phyloP scores from a whole-genome alignment of 768 basidiomycete species.

The Tricholoma bakamatsutake region DNA sequence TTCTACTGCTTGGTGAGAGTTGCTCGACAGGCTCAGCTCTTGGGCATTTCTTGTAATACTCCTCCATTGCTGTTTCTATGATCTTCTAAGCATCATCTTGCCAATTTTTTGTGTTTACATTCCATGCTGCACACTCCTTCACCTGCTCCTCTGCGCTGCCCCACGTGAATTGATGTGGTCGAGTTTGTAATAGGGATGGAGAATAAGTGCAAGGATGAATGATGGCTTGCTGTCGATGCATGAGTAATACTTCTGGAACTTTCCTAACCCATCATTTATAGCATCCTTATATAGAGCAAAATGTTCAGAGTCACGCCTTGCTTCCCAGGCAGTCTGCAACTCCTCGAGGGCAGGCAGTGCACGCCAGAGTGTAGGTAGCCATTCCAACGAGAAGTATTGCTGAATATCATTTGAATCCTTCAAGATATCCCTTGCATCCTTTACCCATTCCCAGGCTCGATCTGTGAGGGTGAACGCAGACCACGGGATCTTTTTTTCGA shows the following conservation, averaged over 20 bases:
- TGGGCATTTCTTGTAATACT: neutral
- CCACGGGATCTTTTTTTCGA: constrained; percentile 11
- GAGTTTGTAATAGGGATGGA: too few species aligned
- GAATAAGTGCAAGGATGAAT: constrained; percentile 18
- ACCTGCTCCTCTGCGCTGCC: constrained; percentile 21
- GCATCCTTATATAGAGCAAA: constrained; percentile 14
- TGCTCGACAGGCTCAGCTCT: neutral
- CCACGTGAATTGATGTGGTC: constrained; percentile 20
- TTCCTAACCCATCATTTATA: constrained; percentile 16
- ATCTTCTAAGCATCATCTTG: neutral
- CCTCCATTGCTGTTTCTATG: neutral
- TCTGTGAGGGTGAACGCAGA: constrained; percentile 3
- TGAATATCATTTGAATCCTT: neutral
- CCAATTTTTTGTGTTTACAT: too few species aligned
- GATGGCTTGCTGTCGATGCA: constrained; percentile 13
- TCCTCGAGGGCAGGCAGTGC: neutral
- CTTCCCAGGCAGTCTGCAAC: too few species aligned
- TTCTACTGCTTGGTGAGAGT: neutral
- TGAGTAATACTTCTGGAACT: constrained; percentile 19
- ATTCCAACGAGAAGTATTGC: neutral
- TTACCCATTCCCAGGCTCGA: constrained; percentile 7
- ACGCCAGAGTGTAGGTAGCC: neutral
- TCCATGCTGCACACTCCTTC: constrained; percentile 1
- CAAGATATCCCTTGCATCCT: constrained; percentile 5
- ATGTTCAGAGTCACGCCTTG: constrained; percentile 12